Percentiles rank a stretch among this genome's conserved stretches.
Evolutionary conservation across 2,329 filamentous ascomycete genomes (phyloP).

Genomic region (Lasiodiplodia hormozganensis): DNA sequence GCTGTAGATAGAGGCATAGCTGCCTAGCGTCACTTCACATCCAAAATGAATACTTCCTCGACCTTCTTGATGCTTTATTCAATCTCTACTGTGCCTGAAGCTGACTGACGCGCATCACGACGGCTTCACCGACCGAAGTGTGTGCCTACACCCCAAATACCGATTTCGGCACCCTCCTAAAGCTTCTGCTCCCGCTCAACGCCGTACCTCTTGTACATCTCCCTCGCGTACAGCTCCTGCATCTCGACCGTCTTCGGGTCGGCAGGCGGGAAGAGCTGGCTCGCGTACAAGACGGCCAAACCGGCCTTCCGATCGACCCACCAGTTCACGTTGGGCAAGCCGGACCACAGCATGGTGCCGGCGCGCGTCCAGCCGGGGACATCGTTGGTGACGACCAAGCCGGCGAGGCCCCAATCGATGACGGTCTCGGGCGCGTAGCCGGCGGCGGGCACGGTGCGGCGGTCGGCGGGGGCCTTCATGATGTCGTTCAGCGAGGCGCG

Average conservation of each 20-base stretch:
- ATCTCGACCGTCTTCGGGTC: slow-evolving; percentile 32
- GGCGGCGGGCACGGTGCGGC: slow-evolving; percentile 30
- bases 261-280: slow-evolving; percentile 41
- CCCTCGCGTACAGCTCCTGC: slow-evolving; percentile 9
- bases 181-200: slow-evolving; percentile 9
- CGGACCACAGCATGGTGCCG: slow-evolving; percentile 44
- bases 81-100: too few species aligned
- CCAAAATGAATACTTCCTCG: too few species aligned
- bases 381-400: slow-evolving; percentile 38
- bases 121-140: too few species aligned
- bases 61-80: too few species aligned
- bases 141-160: too few species aligned
- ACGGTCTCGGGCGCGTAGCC: slow-evolving; percentile 31
- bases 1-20: too few species aligned
- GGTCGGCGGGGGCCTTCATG: not conserved
- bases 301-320: slow-evolving; percentile 43
- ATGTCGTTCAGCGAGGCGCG: slow-evolving; percentile 25
- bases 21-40: too few species aligned
- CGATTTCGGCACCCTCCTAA: not conserved
- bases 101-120: too few species aligned
- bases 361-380: slow-evolving; percentile 36
- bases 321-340: slow-evolving; percentile 44
- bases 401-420: slow-evolving; percentile 43
- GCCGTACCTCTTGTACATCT: slow-evolving; percentile 11
- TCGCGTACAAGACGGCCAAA: slow-evolving; percentile 40